phyloP scores from a whole-genome alignment of 2,329 filamentous ascomycete genomes.

The Sporothrix sp. region DNA sequence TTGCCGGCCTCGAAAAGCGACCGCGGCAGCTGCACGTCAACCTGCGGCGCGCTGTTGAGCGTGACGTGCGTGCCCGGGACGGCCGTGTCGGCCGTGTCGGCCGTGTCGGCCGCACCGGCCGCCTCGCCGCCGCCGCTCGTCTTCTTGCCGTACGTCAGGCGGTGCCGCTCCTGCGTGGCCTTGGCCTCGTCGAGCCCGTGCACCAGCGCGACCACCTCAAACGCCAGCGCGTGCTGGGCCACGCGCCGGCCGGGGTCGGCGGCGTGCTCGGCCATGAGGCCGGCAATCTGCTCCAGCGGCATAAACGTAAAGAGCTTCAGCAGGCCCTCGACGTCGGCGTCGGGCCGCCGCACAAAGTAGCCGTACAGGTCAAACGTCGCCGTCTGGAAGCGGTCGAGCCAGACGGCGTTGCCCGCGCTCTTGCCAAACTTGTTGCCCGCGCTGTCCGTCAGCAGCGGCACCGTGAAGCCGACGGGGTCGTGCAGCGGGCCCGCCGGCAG shows the following conservation, averaged over 20 bases:
- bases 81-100: not conserved
- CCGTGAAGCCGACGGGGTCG: slow-evolving; percentile 75
- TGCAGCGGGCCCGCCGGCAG: slow-evolving; percentile 36
- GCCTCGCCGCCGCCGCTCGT: not conserved
- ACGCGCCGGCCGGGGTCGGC: slow-evolving; percentile 59
- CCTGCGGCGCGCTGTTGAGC: slow-evolving; percentile 38
- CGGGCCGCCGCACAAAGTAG: slow-evolving; percentile 76
- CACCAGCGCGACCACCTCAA: slow-evolving; percentile 69
- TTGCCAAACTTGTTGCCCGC: slow-evolving; percentile 91
- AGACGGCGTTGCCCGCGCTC: slow-evolving; percentile 85
- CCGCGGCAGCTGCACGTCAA: slow-evolving; percentile 49
- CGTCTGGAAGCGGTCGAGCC: slow-evolving; percentile 78
- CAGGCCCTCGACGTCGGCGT: slow-evolving; percentile 70
- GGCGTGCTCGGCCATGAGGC: slow-evolving; percentile 58
- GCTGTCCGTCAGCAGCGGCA: slow-evolving; percentile 77
- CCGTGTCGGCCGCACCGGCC: slow-evolving; percentile 11
- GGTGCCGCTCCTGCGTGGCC: slow-evolving; percentile 48
- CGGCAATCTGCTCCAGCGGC: slow-evolving; percentile 56
- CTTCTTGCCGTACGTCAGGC: slow-evolving; percentile 33
- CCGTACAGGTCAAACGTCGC: slow-evolving; percentile 78
- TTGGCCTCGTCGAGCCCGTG: slow-evolving; percentile 60
- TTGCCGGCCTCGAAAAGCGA: slow-evolving; percentile 44
- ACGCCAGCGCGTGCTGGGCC: slow-evolving; percentile 76
- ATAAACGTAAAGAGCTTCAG: slow-evolving; percentile 88
- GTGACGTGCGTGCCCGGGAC: slow-evolving; percentile 18